Evolutionary conservation across 2,329 filamentous ascomycete genomes (phyloP), one percentile per base, ranked within the genome.

Genomic region (Xylariaceae sp.): DNA sequence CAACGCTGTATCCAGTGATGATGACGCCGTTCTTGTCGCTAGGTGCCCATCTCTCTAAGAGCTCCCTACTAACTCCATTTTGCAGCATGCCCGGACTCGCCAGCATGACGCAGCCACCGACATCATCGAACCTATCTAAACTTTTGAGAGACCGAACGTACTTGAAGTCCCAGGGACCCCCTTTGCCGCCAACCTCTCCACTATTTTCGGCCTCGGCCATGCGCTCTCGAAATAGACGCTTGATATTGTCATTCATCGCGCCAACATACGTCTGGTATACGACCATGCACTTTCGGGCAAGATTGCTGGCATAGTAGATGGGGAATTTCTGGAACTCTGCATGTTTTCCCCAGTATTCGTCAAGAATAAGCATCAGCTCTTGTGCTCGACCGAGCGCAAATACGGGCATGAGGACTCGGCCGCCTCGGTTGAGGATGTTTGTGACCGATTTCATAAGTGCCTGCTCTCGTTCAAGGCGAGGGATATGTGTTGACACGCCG

Each of bases 181-280:
- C 92, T 65, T 88, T 92, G 7, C 83, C 84, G 6, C 81, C 80
- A 2, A 80, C 80, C 61, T 91, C 88, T 8, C 89, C 88, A 32
- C 84, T 85, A 0, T 87, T 86, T 69, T 95, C 89, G 9, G 90
- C 89, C 69, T 95, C 90, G 3, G 89, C 90, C 84, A 96, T 95
- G 45, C 90, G 85, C 71, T 95, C 91, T 49, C 88, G 81, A 72
- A 96, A 96, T n/a, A 96, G 81, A 10, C 89, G 84, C 71, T 96
- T 96, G 76, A 99, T 97, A 65, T 96, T 97, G 67, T 97, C 92
- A 69, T 99, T 99, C 94, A 99, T 99, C 51, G 92, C 91, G 46
- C 92, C 90, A 46, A 97, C 90, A 66, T 97, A 99, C 1, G 94
- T 99, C 70, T 97, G 94, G 68, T 99, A 99, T 3, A 97, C 91